These are phyloP conservation scores for Microsporum audouinii DNA, from an alignment of 2,329 filamentous ascomycete species.

Conservation along the genomic window DNA sequence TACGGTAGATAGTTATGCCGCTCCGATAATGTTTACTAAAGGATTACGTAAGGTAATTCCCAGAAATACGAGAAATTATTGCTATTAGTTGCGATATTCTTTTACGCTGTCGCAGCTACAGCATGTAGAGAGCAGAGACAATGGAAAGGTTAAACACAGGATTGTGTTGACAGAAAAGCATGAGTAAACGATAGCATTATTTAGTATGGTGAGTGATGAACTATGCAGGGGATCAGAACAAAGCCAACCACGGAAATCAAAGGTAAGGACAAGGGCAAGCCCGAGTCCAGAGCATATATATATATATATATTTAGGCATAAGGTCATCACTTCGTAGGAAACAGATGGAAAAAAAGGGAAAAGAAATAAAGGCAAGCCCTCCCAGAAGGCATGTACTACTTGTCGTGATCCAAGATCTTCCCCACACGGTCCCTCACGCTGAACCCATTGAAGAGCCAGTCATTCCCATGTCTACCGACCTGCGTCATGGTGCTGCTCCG, in stretches of 20 bases:
- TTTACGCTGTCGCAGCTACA: too few relatives aligned
- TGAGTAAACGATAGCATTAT: too few relatives aligned
- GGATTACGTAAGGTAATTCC: too few relatives aligned
- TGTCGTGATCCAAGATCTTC: slow-evolving; percentile 21
- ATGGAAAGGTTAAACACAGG: too few relatives aligned
- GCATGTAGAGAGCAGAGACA: too few relatives aligned
- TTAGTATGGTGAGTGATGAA: too few relatives aligned
- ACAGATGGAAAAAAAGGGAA: background rate
- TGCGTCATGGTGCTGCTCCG: slow-evolving; percentile 34
- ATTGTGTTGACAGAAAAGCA: too few relatives aligned
- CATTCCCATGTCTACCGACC: slow-evolving; percentile 40
- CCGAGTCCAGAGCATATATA: background rate
- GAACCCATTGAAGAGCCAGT: slow-evolving; percentile 42
- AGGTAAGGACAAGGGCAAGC: background rate
- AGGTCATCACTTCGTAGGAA: background rate
- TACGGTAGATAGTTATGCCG: too few relatives aligned
- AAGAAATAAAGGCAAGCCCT: background rate
- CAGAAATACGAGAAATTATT: too few relatives aligned
- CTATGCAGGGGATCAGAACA: too few relatives aligned
- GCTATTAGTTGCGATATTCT: too few relatives aligned
- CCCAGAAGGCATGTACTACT: slow-evolving; percentile 6
- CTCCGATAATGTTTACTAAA: too few relatives aligned
- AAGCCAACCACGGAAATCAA: background rate
- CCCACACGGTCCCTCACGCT: slow-evolving; percentile 36
- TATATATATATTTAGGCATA: background rate